phyloP scores from a whole-genome alignment of 2,329 filamentous ascomycete species.

The Ophidiomyces ophidiicola region DNA sequence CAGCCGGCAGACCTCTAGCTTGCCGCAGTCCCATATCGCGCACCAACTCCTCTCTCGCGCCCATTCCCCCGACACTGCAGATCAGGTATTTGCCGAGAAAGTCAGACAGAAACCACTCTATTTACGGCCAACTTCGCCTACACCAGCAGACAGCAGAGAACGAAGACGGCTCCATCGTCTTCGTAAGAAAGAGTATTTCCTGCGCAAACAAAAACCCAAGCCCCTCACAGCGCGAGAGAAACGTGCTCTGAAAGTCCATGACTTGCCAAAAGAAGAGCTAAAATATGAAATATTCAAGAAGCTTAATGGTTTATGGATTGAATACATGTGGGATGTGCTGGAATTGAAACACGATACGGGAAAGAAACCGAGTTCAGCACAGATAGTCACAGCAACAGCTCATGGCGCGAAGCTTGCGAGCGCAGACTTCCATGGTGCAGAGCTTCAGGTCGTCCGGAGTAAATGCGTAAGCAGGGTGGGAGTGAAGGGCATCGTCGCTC shows the following conservation, averaged over 20 bases:
- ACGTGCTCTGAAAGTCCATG: conserved; percentile 58
- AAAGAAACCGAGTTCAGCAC: conserved; percentile 13
- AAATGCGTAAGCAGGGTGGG: conserved; percentile 72
- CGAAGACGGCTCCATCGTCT: conserved; percentile 42
- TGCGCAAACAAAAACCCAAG: conserved; percentile 42
- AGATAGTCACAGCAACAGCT: conserved; percentile 43
- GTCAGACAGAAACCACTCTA: conserved; percentile 70
- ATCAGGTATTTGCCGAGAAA: conserved; percentile 66
- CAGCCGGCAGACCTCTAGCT: no score
- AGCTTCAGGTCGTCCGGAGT: conserved; percentile 70
- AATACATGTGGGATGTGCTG: conserved; percentile 73
- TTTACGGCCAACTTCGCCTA: conserved; percentile 64
- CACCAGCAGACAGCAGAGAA: conserved; percentile 39
- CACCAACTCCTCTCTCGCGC: conserved; percentile 61
- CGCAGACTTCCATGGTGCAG: conserved; percentile 83
- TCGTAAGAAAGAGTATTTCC: conserved; percentile 37
- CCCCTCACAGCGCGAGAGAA: conserved; percentile 73
- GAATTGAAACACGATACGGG: conserved; percentile 39
- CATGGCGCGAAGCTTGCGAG: conserved; percentile 55
- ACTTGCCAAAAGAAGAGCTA: conserved; percentile 55
- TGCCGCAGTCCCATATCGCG: conserved; percentile 35
- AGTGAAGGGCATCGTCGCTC: conserved; percentile 70
- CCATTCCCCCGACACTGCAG: conserved; percentile 60
- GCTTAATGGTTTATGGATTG: conserved; percentile 66
- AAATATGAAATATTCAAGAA: conserved; percentile 67